Evolutionary conservation across 768 basidiomycete species (phyloP).

Genomic region (Lactarius sanguifluus): DNA sequence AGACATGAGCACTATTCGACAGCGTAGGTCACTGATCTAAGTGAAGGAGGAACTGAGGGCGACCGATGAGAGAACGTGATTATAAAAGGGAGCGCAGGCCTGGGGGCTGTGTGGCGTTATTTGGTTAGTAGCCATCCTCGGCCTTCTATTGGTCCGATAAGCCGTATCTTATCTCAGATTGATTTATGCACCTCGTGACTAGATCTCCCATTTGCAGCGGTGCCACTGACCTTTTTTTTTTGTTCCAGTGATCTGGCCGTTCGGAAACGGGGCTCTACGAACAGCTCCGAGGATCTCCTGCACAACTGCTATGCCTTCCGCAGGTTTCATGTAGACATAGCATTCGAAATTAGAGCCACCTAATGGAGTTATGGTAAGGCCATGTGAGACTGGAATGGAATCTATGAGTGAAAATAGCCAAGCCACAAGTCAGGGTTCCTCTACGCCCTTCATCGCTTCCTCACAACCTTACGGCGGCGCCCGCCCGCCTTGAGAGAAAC

Average conservation of each 20-base stretch:
- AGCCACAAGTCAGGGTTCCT: background rate
- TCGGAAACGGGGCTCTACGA: background rate
- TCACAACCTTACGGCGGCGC: slow-evolving; percentile 59
- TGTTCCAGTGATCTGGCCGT: background rate
- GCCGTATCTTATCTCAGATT: background rate
- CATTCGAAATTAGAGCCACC: background rate
- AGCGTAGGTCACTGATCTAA: slow-evolving; percentile 17
- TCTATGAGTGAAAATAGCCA: background rate
- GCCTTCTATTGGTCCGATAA: slow-evolving; percentile 22
- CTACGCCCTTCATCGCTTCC: slow-evolving; percentile 43
- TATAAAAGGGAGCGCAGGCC: background rate
- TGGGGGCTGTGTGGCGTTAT: background rate
- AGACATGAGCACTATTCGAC: slow-evolving; percentile 31
- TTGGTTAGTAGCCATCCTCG: background rate
- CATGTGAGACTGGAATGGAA: slow-evolving; percentile 2
- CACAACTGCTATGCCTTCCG: background rate
- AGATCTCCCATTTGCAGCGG: background rate
- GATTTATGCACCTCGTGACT: background rate
- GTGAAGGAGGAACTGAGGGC: slow-evolving; percentile 12
- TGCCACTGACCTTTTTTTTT: background rate
- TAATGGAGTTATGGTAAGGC: background rate
- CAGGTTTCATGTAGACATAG: background rate
- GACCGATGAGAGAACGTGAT: slow-evolving; percentile 19
- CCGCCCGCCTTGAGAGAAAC: slow-evolving; percentile 59
- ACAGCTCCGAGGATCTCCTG: background rate